Conservation (phyloP, 2,329 filamentous ascomycete species). For the Colletotrichum truncatum region DNA sequence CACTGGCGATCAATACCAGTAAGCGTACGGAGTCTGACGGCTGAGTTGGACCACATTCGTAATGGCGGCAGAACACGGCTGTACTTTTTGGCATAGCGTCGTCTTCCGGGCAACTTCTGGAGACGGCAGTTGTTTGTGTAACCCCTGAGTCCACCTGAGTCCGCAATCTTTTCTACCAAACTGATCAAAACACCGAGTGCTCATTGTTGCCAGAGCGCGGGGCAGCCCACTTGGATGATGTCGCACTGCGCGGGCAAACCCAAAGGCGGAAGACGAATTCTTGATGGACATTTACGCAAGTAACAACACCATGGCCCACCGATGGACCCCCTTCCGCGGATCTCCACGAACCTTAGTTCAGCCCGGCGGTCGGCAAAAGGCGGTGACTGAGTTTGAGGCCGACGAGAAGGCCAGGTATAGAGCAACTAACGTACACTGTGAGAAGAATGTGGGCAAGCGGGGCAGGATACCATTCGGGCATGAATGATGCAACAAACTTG, state of each 20-base stretch:
- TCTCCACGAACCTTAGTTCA: conserved; percentile 10
- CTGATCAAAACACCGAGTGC: background rate
- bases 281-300: background rate
- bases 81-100: too few relatives aligned
- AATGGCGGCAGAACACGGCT: too few relatives aligned
- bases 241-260: background rate
- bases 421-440: background rate
- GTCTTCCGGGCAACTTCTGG: background rate
- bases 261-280: background rate
- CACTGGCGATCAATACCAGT: conserved; percentile 14
- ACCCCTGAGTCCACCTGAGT: background rate
- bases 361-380: conserved; percentile 1
- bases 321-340: background rate
- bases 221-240: background rate
- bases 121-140: background rate
- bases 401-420: background rate
- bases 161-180: background rate
- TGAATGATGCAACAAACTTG: too few relatives aligned
- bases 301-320: background rate
- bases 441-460: background rate
- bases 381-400: conserved; percentile 16
- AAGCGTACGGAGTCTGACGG: too few relatives aligned
- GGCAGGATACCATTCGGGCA: too few relatives aligned
- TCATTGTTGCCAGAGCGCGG: background rate
- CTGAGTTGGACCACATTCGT: too few relatives aligned